Conservation (phyloP, 2,329 filamentous ascomycete species). For the Trichophyton rubrum region DNA sequence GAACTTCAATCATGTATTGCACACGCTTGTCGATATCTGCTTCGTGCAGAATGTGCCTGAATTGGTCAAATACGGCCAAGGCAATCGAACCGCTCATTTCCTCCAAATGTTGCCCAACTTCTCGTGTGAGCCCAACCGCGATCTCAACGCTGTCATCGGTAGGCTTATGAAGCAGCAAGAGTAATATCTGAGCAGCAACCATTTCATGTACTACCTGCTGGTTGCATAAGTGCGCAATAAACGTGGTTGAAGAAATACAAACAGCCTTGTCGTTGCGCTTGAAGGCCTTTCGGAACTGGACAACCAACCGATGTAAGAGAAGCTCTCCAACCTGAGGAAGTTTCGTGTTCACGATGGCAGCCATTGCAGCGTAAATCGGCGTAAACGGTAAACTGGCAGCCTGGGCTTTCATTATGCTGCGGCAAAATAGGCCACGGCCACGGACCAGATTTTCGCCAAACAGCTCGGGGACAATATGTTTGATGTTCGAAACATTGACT, state of each 20-base stretch:
- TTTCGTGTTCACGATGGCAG: conserved; percentile 94
- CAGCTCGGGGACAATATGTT: conserved; percentile 88
- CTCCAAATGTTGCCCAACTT: conserved; percentile 86
- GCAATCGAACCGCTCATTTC: conserved; percentile 88
- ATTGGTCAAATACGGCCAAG: conserved; percentile 86
- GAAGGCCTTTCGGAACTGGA: conserved; percentile 92
- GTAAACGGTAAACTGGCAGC: conserved; percentile 92
- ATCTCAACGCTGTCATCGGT: conserved; percentile 98
- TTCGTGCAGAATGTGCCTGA: conserved; percentile 88
- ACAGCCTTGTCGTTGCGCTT: conserved; percentile 95
- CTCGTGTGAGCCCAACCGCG: conserved; percentile 80
- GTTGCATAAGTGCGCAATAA: conserved; percentile 90
- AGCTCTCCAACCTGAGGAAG: conserved; percentile 88
- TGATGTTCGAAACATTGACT: conserved; percentile 96
- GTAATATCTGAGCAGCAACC: conserved; percentile 78
- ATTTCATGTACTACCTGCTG: conserved; percentile 93
- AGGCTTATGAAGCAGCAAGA: conserved; percentile 86
- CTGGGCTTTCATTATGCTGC: conserved; percentile 97
- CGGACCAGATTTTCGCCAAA: conserved; percentile 90
- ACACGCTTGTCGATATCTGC: conserved; percentile 93
- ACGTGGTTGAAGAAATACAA: conserved; percentile 82
- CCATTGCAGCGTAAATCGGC: conserved; percentile 90
- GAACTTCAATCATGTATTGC: conserved; percentile 98
- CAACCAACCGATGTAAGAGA: conserved; percentile 67
- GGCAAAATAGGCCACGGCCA: conserved; percentile 82